Evolutionary conservation across 1,139 yeast genomes (phyloP).

Genomic region (Petasospora rhodanensis): DNA sequence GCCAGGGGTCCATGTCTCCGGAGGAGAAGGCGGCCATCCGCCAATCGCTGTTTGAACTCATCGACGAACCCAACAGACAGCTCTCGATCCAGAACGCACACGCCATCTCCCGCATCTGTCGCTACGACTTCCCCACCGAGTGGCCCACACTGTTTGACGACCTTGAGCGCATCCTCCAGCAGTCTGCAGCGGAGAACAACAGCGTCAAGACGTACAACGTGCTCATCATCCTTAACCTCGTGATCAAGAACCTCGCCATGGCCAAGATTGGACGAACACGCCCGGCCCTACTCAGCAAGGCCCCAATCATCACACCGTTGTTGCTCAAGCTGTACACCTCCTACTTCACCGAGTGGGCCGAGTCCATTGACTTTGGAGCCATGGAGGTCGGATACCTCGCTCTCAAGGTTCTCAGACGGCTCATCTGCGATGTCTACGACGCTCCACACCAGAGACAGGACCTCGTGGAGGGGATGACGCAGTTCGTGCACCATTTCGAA

Average conservation of each 20-base stretch:
- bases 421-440: constrained; percentile 74
- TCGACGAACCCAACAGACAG: constrained; percentile 70
- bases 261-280: constrained; percentile 82
- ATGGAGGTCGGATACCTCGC: constrained; percentile 70
- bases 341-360: constrained; percentile 62
- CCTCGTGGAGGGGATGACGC: constrained; percentile 54
- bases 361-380: constrained; percentile 31
- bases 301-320: constrained; percentile 56
- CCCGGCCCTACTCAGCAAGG: constrained; percentile 69
- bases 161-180: constrained; percentile 44
- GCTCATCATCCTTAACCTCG: constrained; percentile 66
- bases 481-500: constrained; percentile 58
- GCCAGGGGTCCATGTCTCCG: constrained; percentile 48
- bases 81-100: constrained; percentile 80
- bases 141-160: constrained; percentile 82
- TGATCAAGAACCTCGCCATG: constrained; percentile 65
- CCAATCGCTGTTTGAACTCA: constrained; percentile 48
- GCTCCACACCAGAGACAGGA: constrained; percentile 49
- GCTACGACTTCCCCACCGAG: constrained; percentile 80
- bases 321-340: constrained; percentile 55
- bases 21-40: constrained; percentile 71
- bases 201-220: constrained; percentile 54
- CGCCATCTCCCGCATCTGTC: constrained; percentile 68
- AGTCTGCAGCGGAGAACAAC: constrained; percentile 37
- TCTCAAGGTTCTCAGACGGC: constrained; percentile 68